Conservation (phyloP, 495 filamentous ascomycete species). For the Cladorrhinum samala region DNA sequence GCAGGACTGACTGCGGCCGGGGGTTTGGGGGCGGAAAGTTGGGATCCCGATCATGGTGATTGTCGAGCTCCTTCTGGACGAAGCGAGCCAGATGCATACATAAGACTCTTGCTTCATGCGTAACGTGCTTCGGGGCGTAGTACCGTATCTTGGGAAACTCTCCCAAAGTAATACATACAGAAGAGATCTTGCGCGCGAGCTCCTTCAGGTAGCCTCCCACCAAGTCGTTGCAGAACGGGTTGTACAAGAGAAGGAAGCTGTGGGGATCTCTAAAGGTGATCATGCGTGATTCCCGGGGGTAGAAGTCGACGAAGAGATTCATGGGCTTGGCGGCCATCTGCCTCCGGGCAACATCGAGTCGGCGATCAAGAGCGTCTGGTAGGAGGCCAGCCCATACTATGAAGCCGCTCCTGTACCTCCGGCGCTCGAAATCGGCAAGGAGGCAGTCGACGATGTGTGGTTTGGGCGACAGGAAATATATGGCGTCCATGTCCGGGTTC, state of each 20-base stretch:
- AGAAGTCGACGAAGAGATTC: slow-evolving; percentile 78
- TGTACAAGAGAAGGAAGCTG: slow-evolving; percentile 89
- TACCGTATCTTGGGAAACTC: slow-evolving; percentile 90
- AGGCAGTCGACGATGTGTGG: slow-evolving; percentile 88
- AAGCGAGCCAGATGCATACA: slow-evolving; percentile 86
- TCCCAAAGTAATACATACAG: slow-evolving; percentile 73
- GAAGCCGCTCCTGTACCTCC: slow-evolving; percentile 65
- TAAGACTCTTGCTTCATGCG: slow-evolving; percentile 81
- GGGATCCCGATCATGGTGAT: slow-evolving; percentile 70
- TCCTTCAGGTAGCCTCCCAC: slow-evolving; percentile 73
- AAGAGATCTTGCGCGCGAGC: slow-evolving; percentile 83
- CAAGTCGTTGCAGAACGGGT: slow-evolving; percentile 80
- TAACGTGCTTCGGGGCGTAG: slow-evolving; percentile 65
- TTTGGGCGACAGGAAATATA: slow-evolving; percentile 82
- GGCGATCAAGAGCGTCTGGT: slow-evolving; percentile 34
- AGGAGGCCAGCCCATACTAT: slow-evolving; percentile 74
- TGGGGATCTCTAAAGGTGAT: slow-evolving; percentile 89
- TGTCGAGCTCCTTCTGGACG: slow-evolving; percentile 82
- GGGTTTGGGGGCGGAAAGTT: slow-evolving; percentile 78
- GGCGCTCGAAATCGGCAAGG: slow-evolving; percentile 80
- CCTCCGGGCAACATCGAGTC: slow-evolving; percentile 52
- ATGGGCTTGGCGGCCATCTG: slow-evolving; percentile 61
- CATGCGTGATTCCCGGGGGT: slow-evolving; percentile 83
- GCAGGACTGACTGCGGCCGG: slow-evolving; percentile 73
- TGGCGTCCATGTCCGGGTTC: slow-evolving; percentile 84